Conservation (phyloP, 805 yeast species). For the Candida nanaspora region DNA sequence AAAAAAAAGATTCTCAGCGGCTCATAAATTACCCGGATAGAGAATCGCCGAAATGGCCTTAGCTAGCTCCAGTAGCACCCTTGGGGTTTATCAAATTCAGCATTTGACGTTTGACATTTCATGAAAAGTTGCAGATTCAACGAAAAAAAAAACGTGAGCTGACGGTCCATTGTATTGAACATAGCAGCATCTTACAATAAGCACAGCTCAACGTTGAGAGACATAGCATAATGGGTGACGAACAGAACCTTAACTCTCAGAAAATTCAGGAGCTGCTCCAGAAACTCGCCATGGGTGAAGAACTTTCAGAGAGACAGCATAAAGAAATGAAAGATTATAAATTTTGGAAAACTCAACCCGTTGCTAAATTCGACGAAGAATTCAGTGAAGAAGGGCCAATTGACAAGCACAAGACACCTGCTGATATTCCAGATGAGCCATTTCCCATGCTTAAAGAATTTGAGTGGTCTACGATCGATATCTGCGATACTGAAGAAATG, state of each 20-base stretch:
- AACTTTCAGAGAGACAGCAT: conserved; percentile 48
- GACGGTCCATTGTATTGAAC: too few relatives aligned
- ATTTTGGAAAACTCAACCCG: conserved; percentile 99
- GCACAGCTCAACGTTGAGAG: too few relatives aligned
- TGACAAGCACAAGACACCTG: conserved; percentile 58
- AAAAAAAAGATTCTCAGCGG: too few relatives aligned
- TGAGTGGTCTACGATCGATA: conserved; percentile 82
- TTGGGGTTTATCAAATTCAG: too few relatives aligned
- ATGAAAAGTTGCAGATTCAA: too few relatives aligned
- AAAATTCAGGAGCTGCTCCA: conserved; percentile 54
- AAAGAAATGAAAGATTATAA: conserved; percentile 83
- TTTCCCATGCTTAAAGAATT: conserved; percentile 68
- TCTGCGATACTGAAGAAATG: conserved; percentile 46
- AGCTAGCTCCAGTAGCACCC: too few relatives aligned
- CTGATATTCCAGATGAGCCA: conserved; percentile 65
- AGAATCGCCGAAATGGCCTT: too few relatives aligned
- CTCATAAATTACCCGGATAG: too few relatives aligned
- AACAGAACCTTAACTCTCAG: conserved; percentile 7
- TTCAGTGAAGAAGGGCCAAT: conserved; percentile 75
- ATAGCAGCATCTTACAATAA: background rate
- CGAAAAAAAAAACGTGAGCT: too few relatives aligned
- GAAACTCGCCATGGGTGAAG: conserved; percentile 45
- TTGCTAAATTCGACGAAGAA: conserved; percentile 64
- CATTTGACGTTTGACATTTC: too few relatives aligned
- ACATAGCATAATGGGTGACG: background rate